These are phyloP conservation scores for Chlamydomonas sp. DNA, from an alignment of 139 green algal genomes.

Conservation along the genomic window DNA sequence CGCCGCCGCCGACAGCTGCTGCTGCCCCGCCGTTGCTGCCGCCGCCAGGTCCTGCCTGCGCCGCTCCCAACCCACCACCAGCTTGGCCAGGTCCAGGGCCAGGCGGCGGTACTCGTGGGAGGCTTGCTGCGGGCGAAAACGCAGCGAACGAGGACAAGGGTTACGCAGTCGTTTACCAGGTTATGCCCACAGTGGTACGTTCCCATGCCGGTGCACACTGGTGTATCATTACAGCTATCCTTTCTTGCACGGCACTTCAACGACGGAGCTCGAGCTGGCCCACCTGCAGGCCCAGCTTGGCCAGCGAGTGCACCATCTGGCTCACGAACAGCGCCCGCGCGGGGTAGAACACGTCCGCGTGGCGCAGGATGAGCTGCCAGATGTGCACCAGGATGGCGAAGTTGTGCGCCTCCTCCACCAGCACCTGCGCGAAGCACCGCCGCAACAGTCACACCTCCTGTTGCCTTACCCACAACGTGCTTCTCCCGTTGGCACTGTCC, in stretches of 20 bases:
- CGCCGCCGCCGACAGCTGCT: not conserved
- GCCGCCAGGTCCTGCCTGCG: conserved; percentile 25
- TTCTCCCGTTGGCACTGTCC: not conserved
- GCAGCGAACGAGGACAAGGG: not conserved
- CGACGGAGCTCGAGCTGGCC: not conserved
- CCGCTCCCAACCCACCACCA: conserved; percentile 93
- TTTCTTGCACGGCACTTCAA: not conserved
- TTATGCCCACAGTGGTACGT: too few species aligned
- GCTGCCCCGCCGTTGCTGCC: conserved; percentile 7
- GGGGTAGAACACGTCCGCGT: conserved; percentile 89
- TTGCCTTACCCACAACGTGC: too few species aligned
- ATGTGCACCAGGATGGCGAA: conserved; percentile 86
- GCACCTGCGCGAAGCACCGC: conserved; percentile 20
- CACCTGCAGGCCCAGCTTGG: conserved; percentile 68
- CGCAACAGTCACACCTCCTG: too few species aligned
- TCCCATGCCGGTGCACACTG: too few species aligned
- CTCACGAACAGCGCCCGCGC: conserved; percentile 84
- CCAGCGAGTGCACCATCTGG: conserved; percentile 91
- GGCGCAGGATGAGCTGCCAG: conserved; percentile 92
- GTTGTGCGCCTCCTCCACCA: conserved; percentile 85
- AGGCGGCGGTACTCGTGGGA: conserved; percentile 87
- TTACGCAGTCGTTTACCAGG: too few species aligned
- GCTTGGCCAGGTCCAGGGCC: conserved; percentile 88
- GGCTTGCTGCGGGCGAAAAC: conserved; percentile 35
- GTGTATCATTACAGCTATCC: not conserved